A percentile compares a stretch with the other conserved stretches of the same genome.
Evolutionary conservation across 495 filamentous ascomycete genomes (phyloP).

Genomic region (Podospora didyma): DNA sequence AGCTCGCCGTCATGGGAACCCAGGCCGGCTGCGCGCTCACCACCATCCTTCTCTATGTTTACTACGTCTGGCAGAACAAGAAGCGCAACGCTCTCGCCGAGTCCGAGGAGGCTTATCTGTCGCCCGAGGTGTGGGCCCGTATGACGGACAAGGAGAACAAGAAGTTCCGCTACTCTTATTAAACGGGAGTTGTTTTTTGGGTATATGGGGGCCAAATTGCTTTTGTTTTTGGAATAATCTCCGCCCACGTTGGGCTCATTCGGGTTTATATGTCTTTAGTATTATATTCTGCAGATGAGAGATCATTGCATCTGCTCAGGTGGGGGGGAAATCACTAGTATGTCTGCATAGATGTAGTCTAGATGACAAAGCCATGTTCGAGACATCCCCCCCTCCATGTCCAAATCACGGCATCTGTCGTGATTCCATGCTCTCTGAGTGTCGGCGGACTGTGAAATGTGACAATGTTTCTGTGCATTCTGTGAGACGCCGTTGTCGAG

Average conservation of each 20-base stretch:
- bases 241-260: background rate
- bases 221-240: background rate
- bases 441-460: no score
- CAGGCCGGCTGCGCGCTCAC: slow-evolving; percentile 30
- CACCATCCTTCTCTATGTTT: slow-evolving; percentile 29
- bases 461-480: no score
- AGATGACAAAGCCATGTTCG: background rate
- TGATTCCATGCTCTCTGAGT: no score
- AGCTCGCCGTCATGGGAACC: slow-evolving; percentile 50
- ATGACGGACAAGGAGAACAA: slow-evolving; percentile 39
- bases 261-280: background rate
- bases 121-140: slow-evolving; percentile 30
- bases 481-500: no score
- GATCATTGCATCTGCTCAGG: background rate
- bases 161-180: slow-evolving; percentile 35
- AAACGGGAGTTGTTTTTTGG: background rate
- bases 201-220: background rate
- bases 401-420: no score
- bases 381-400: background rate
- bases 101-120: slow-evolving; percentile 26
- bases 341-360: background rate
- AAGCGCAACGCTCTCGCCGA: slow-evolving; percentile 17
- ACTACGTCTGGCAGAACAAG: slow-evolving; percentile 38
- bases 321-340: background rate
- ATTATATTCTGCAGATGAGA: background rate